A percentile compares a stretch with the other conserved stretches of the same genome.
phyloP scores from a whole-genome alignment of 208 protist genomes.

The Acanthamoeba sp. region DNA sequence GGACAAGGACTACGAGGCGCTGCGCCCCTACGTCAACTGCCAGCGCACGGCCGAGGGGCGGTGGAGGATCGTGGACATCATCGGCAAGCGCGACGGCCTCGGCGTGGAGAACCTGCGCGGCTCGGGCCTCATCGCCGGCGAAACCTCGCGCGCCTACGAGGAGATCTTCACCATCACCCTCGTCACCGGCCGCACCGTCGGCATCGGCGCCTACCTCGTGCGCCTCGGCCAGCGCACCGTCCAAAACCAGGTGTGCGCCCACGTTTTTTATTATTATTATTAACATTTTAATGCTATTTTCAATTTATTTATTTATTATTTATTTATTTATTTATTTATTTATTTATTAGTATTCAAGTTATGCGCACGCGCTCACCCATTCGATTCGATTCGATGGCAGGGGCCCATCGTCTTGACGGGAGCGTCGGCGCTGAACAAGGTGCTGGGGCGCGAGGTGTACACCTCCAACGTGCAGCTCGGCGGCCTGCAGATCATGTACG shows the following conservation, averaged over 20 bases:
- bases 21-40: slow-evolving; percentile 81
- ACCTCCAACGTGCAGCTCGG: slow-evolving; percentile 97
- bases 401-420: slow-evolving; percentile 97
- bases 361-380: slow-evolving; percentile 47
- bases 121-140: slow-evolving; percentile 96
- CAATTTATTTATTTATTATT: too few species aligned
- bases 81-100: slow-evolving; percentile 95
- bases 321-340: too few species aligned
- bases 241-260: slow-evolving; percentile 92
- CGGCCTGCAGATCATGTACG: slow-evolving; percentile 97
- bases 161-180: slow-evolving; percentile 98
- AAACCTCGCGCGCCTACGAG: slow-evolving; percentile 97
- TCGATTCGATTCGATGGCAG: background rate
- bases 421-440: slow-evolving; percentile 92
- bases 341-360: too few species aligned
- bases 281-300: too few species aligned
- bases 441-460: slow-evolving; percentile 98
- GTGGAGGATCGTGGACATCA: slow-evolving; percentile 94
- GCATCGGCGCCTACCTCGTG: slow-evolving; percentile 99
- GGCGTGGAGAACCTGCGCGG: slow-evolving; percentile 98
- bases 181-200: slow-evolving; percentile 97
- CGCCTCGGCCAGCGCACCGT: slow-evolving; percentile 97
- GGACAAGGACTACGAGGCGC: slow-evolving; percentile 91
- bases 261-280: too few species aligned
- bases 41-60: slow-evolving; percentile 84